phyloP scores from a whole-genome alignment of 2,329 filamentous ascomycete genomes.

The Trichoderma arundinaceum region DNA sequence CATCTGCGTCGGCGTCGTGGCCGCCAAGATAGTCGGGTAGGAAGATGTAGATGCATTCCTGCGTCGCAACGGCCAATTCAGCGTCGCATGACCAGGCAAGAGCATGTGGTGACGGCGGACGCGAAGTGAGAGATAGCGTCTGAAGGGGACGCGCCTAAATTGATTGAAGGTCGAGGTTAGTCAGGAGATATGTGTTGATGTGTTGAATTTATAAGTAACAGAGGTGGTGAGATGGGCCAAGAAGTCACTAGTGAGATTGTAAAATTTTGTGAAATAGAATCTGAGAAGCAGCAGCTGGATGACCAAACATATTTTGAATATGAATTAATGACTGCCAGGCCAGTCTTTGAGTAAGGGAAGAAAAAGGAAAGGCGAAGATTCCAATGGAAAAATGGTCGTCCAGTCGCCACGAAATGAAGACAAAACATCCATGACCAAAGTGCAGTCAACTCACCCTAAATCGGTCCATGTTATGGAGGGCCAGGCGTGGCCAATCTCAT shows the following conservation, averaged over 20 bases:
- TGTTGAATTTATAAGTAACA: background rate
- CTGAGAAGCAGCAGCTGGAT: background rate
- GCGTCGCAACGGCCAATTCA: constrained; percentile 62
- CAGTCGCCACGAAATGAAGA: too few relatives aligned
- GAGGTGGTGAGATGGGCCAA: background rate
- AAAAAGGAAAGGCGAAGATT: too few relatives aligned
- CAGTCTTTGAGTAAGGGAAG: too few relatives aligned
- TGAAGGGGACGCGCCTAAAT: constrained; percentile 54
- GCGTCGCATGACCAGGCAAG: constrained; percentile 62
- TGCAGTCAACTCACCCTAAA: constrained; percentile 34
- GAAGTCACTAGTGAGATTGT: background rate
- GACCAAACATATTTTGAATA: too few relatives aligned
- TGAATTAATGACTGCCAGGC: too few relatives aligned
- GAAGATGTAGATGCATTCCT: constrained; percentile 60
- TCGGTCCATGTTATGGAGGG: constrained; percentile 35
- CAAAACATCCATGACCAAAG: background rate
- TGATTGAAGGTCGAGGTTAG: constrained; percentile 19
- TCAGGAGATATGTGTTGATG: background rate
- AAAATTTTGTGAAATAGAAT: background rate
- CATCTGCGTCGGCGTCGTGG: constrained; percentile 35
- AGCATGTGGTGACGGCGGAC: constrained; percentile 52
- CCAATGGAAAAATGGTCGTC: too few relatives aligned
- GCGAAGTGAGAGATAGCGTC: constrained; percentile 50
- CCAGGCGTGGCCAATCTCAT: constrained; percentile 28
- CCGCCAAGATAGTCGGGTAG: constrained; percentile 51